Evolutionary conservation across 148 eudicot genomes (phyloP).

Genomic region (Camellia sinensis): DNA sequence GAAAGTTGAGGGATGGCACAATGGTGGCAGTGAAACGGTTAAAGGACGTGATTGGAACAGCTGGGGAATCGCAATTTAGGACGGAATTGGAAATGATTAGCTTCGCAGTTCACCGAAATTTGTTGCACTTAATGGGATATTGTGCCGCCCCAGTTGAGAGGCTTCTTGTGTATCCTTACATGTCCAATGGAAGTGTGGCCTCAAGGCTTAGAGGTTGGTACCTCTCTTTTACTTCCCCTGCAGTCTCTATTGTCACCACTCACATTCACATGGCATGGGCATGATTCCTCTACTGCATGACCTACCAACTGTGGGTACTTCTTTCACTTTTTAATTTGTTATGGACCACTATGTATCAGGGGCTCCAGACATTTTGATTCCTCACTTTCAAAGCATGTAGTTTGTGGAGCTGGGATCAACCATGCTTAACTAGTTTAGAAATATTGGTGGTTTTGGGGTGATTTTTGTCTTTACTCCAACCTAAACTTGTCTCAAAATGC

Average conservation of each 20-base stretch:
- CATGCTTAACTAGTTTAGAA: too few relatives aligned
- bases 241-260: neutral
- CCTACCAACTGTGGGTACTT: slow-evolving; percentile 4
- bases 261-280: neutral
- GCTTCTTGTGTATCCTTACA: slow-evolving; percentile 91
- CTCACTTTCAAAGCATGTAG: too few relatives aligned
- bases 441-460: neutral
- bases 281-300: neutral
- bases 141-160: slow-evolving; percentile 79
- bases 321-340: neutral
- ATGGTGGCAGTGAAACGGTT: slow-evolving; percentile 86
- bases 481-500: too few relatives aligned
- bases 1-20: slow-evolving; percentile 69
- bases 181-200: slow-evolving; percentile 98
- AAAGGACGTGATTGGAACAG: slow-evolving; percentile 72
- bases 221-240: neutral
- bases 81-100: slow-evolving; percentile 92
- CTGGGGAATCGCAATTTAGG: slow-evolving; percentile 85
- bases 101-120: slow-evolving; percentile 84
- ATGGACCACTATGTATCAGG: slow-evolving; percentile 10
- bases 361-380: neutral
- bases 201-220: slow-evolving; percentile 82
- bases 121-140: slow-evolving; percentile 77
- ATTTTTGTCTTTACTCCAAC: neutral
- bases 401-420: too few relatives aligned